A percentile compares a stretch with the other conserved stretches of the same genome.
Evolutionary conservation across 768 basidiomycete genomes (phyloP).

Genomic region (Termitomyces sp.): DNA sequence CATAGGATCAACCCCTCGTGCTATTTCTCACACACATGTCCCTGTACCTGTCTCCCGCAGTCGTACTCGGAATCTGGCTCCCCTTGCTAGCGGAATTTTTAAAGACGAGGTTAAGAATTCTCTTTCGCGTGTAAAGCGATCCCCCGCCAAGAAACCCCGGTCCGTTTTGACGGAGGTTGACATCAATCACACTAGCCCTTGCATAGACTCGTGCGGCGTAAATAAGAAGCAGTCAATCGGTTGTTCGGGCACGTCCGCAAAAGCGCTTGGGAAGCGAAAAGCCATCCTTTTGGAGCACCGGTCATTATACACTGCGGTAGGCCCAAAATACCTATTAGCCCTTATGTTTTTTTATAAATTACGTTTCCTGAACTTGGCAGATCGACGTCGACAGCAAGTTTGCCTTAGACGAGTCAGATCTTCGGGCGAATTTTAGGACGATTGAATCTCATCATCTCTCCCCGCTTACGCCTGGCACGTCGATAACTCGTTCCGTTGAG

Average conservation of each 20-base stretch:
- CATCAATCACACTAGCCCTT: constrained; percentile 5
- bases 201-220: not conserved
- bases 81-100: constrained; percentile 15
- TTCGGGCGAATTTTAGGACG: not conserved
- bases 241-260: constrained; percentile 11
- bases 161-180: constrained; percentile 12
- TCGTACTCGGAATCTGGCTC: constrained; percentile 5
- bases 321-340: not conserved
- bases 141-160: constrained; percentile 5
- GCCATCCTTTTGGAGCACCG: constrained; percentile 9
- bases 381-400: not conserved
- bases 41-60: not conserved
- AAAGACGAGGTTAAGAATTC: constrained; percentile 13
- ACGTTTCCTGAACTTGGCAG: not conserved
- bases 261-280: constrained; percentile 18
- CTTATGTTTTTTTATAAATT: not conserved
- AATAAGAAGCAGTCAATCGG: not conserved
- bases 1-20: not conserved
- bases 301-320: not conserved
- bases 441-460: constrained; percentile 1
- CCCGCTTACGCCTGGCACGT: not conserved
- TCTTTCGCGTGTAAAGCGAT: constrained; percentile 3
- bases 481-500: not conserved
- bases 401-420: not conserved
- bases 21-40: not conserved